These are phyloP conservation scores for Chenopodium formosanum DNA, from an alignment of 148 eudicot genomes.

Conservation along the genomic window DNA sequence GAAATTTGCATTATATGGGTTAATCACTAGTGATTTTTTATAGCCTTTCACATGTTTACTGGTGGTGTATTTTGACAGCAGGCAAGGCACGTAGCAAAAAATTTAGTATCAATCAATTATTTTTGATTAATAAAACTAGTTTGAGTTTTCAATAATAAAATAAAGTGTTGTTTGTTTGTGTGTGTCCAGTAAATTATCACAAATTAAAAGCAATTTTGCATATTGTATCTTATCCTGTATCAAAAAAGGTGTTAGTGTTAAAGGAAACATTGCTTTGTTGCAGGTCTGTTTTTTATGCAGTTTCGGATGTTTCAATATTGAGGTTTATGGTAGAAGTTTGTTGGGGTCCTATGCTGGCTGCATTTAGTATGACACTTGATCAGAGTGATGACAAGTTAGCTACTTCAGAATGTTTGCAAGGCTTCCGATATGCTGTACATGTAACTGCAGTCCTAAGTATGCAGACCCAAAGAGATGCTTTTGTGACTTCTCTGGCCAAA, in stretches of 20 bases:
- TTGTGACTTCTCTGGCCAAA: constrained; percentile 94
- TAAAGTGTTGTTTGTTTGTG: not conserved
- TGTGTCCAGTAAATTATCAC: no score
- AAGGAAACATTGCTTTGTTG: constrained; percentile 23
- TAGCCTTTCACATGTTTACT: no score
- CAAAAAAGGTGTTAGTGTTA: not conserved
- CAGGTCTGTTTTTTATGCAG: constrained; percentile 75
- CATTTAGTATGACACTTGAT: constrained; percentile 95
- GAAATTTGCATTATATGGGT: no score
- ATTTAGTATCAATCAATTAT: no score
- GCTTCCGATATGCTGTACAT: constrained; percentile 91
- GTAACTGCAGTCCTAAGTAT: constrained; percentile 89
- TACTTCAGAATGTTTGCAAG: constrained; percentile 83
- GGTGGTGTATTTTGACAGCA: no score
- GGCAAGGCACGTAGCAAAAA: no score
- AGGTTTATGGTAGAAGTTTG: constrained; percentile 98
- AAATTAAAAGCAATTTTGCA: no score
- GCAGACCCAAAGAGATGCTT: constrained; percentile 99
- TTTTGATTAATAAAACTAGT: not conserved
- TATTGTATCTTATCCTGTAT: not conserved
- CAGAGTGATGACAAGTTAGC: constrained; percentile 93
- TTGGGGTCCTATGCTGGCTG: constrained; percentile 99
- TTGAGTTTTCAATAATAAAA: not conserved
- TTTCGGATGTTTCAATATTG: constrained; percentile 80
- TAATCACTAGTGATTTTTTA: no score